Conservation (phyloP, 108 stramenopile species). For the Tribonema minus region DNA sequence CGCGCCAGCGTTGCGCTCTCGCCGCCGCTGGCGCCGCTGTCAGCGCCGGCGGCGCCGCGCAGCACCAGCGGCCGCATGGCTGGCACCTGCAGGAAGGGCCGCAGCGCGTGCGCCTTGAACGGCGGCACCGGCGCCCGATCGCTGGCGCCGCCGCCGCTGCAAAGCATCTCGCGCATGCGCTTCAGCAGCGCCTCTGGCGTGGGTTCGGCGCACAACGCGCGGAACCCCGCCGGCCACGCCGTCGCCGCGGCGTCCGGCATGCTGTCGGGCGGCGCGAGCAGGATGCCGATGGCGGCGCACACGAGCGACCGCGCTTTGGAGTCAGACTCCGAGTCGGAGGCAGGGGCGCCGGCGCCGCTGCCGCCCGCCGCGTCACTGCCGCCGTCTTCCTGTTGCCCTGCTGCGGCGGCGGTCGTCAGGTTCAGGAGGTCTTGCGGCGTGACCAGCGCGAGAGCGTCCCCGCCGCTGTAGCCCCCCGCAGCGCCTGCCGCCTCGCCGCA, state of each 20-base stretch:
- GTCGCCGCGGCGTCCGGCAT: background rate
- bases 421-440: constrained; percentile 1
- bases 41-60: background rate
- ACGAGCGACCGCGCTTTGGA: constrained; percentile 4
- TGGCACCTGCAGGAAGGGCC: constrained; percentile 8
- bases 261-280: constrained; percentile 10
- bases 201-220: background rate
- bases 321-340: background rate
- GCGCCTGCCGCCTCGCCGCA: background rate
- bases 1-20: background rate
- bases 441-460: constrained; percentile 7
- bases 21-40: too few relatives aligned
- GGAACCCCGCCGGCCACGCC: constrained; percentile 31
- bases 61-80: background rate
- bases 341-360: background rate
- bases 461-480: background rate
- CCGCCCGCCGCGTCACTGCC: background rate
- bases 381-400: background rate
- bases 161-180: background rate
- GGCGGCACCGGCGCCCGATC: background rate
- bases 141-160: background rate
- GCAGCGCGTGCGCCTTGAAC: constrained; percentile 13
- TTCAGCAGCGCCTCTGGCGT: background rate
- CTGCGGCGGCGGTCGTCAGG: background rate
- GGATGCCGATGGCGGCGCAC: constrained; percentile 18